Percentiles rank a stretch among this genome's conserved stretches.
phyloP scores from a whole-genome alignment of 1,139 yeast genomes.

The Wickerhamiella infanticola region DNA sequence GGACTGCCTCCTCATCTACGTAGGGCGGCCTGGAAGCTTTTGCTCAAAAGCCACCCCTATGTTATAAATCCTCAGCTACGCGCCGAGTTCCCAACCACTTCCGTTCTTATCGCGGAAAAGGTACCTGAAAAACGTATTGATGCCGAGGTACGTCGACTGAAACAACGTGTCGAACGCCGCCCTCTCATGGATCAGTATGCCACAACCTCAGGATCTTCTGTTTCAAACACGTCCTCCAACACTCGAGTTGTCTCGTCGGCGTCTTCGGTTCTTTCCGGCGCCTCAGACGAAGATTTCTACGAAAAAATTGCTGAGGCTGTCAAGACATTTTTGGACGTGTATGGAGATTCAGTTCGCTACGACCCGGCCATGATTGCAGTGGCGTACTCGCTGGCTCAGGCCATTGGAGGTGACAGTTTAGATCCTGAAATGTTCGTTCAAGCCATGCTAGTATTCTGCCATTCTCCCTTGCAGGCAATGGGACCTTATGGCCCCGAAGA shows the following conservation, averaged over 20 bases:
- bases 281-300: slow-evolving; percentile 19
- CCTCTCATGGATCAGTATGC: neutral
- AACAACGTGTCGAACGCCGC: slow-evolving; percentile 9
- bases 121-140: slow-evolving; percentile 20
- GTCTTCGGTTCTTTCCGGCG: neutral
- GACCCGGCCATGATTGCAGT: slow-evolving; percentile 78
- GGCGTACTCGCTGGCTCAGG: slow-evolving; percentile 75
- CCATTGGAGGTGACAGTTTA: slow-evolving; percentile 31
- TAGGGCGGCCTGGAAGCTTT: slow-evolving; percentile 69
- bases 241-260: neutral
- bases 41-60: slow-evolving; percentile 71
- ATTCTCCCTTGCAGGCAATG: neutral
- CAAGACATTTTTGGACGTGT: slow-evolving; percentile 47
- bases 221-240: neutral
- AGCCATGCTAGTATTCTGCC: slow-evolving; percentile 12
- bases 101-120: slow-evolving; percentile 8
- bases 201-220: neutral
- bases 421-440: slow-evolving; percentile 38
- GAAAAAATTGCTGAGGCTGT: slow-evolving; percentile 47
- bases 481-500: slow-evolving; percentile 11
- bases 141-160: slow-evolving; percentile 22
- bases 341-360: slow-evolving; percentile 67
- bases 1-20: slow-evolving; percentile 80
- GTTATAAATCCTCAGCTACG: slow-evolving; percentile 58
- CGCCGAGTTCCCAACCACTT: slow-evolving; percentile 31